A percentile compares a stretch with the other conserved stretches of the same genome.
Evolutionary conservation across 768 basidiomycete species (phyloP).

Genomic region (Lentinula raphanica): DNA sequence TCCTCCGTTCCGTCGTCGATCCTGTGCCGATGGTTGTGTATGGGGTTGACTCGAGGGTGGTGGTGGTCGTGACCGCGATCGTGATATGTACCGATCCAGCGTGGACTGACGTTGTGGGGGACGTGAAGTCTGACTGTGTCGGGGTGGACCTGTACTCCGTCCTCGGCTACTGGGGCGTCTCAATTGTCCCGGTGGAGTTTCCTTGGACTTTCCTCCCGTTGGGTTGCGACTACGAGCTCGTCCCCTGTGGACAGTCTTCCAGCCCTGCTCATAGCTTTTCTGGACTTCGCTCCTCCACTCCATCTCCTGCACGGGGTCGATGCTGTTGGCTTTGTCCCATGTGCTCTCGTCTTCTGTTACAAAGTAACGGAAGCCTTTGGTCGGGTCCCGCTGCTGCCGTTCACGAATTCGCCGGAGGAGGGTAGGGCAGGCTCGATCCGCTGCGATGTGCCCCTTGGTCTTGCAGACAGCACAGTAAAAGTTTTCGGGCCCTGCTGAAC

Average conservation of each 20-base stretch:
- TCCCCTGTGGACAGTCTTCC: background rate
- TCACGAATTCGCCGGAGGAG: background rate
- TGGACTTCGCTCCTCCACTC: background rate
- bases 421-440: background rate
- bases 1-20: too few species aligned
- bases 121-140: too few species aligned
- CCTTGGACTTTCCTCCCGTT: too few species aligned
- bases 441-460: background rate
- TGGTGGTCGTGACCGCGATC: too few species aligned
- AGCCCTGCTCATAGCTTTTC: background rate
- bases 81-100: too few species aligned
- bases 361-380: background rate
- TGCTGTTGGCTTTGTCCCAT: background rate
- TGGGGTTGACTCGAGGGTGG: too few species aligned
- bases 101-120: too few species aligned
- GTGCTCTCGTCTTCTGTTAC: background rate
- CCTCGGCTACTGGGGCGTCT: too few species aligned
- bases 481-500: background rate
- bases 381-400: background rate
- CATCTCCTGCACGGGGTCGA: too few species aligned
- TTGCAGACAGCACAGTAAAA: slow-evolving; percentile 5
- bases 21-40: too few species aligned
- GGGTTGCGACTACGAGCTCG: background rate
- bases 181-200: too few species aligned
- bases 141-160: too few species aligned